Evolutionary conservation across 2,329 filamentous ascomycete species (phyloP).

Genomic region (Aspergillus awamori): DNA sequence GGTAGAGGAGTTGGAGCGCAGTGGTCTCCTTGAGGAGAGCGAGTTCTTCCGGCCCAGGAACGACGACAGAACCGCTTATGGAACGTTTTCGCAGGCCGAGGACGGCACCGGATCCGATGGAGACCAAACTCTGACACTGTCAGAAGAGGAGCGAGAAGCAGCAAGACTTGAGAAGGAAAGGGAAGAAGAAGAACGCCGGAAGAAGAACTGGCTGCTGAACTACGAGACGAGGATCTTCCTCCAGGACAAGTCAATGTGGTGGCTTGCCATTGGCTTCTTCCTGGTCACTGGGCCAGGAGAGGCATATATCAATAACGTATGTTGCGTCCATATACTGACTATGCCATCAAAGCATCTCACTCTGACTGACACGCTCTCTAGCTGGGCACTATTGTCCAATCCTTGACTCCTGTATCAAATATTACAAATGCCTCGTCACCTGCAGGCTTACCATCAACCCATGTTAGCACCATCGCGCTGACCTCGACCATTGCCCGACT

Average conservation of each 20-base stretch:
- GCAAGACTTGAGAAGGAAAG: conserved; percentile 44
- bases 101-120: conserved; percentile 45
- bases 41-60: conserved; percentile 66
- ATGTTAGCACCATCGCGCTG: conserved; percentile 88
- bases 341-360: neutral
- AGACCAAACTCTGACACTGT: conserved; percentile 32
- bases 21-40: conserved; percentile 73
- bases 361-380: conserved; percentile 22
- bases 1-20: conserved; percentile 86
- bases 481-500: conserved; percentile 89
- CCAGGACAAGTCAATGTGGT: conserved; percentile 92
- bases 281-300: conserved; percentile 94
- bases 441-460: conserved; percentile 72
- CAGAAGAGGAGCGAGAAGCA: conserved; percentile 36
- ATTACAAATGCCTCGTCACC: conserved; percentile 46
- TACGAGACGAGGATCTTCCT: conserved; percentile 86
- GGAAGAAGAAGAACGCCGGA: conserved; percentile 62
- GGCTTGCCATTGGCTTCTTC: conserved; percentile 86
- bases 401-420: conserved; percentile 69
- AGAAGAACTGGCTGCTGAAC: conserved; percentile 90
- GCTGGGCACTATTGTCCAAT: conserved; percentile 88
- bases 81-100: conserved; percentile 45
- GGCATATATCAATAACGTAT: conserved; percentile 89
- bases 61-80: conserved; percentile 49
- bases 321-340: neutral